Percentiles rank a stretch among this genome's conserved stretches.
Evolutionary conservation across 2,329 filamentous ascomycete genomes (phyloP).

Genomic region (Westerdykella aurantiaca): DNA sequence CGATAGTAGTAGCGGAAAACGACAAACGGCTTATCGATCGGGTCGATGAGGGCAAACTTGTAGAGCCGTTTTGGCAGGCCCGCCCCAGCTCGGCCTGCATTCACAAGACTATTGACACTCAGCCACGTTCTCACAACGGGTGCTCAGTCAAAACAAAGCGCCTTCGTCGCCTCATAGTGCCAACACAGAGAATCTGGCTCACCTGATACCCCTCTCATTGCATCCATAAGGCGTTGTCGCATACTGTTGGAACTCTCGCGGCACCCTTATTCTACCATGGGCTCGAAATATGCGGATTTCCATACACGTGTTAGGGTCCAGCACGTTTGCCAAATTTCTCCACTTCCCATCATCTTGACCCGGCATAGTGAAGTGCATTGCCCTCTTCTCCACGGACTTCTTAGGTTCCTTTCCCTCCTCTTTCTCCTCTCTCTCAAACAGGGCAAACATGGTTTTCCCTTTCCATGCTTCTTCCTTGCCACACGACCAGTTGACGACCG

Average conservation of each 20-base stretch:
- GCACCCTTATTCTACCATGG: slow-evolving; percentile 36
- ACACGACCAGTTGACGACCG: slow-evolving; percentile 41
- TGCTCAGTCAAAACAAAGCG: too few species aligned
- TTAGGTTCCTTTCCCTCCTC: slow-evolving; percentile 22
- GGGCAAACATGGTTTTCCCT: slow-evolving; percentile 43
- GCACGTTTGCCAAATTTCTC: slow-evolving; percentile 9
- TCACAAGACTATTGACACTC: slow-evolving; percentile 27
- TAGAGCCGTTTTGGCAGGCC: slow-evolving; percentile 43
- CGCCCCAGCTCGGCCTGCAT: slow-evolving; percentile 33
- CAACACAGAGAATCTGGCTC: slow-evolving; percentile 9
- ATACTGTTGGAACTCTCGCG: slow-evolving; percentile 23
- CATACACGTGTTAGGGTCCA: slow-evolving; percentile 27
- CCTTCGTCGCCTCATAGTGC: too few species aligned
- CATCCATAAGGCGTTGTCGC: slow-evolving; percentile 16
- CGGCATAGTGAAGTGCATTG: slow-evolving; percentile 34
- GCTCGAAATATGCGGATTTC: slow-evolving; percentile 42
- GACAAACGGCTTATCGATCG: slow-evolving; percentile 44
- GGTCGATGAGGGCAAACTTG: slow-evolving; percentile 46
- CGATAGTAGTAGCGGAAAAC: slow-evolving; percentile 41
- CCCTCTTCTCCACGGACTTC: slow-evolving; percentile 37
- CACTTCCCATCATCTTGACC: slow-evolving; percentile 7
- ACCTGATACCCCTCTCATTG: slow-evolving; percentile 24
- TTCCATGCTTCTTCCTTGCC: slow-evolving; percentile 39
- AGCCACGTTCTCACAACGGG: slow-evolving; percentile 4
- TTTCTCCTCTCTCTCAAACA: slow-evolving; percentile 34